Evolutionary conservation across 169 alveolate genomes (phyloP).

Genomic region (Ichthyophthirius multifiliis): DNA sequence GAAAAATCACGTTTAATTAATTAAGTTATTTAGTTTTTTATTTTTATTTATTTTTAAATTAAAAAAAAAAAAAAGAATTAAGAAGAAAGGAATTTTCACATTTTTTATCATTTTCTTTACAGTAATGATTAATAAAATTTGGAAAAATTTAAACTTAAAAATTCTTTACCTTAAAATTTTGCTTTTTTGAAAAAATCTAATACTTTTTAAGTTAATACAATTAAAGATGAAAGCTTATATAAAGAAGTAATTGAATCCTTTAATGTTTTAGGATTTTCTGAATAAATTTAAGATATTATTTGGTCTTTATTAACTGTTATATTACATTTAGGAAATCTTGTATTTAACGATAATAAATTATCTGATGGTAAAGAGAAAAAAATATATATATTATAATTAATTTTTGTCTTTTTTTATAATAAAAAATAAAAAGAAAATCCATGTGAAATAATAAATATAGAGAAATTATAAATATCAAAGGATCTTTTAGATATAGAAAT

Average conservation of each 20-base stretch:
- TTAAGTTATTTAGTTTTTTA: too few species aligned
- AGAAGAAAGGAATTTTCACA: constrained; percentile 96
- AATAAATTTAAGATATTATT: not conserved
- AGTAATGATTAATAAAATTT: constrained; percentile 1
- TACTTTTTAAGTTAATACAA: not conserved
- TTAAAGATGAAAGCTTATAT: not conserved
- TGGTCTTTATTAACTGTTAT: constrained; percentile 71
- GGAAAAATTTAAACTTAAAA: not conserved
- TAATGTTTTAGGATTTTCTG: not conserved
- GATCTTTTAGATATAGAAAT: constrained; percentile 51
- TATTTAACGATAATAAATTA: constrained; percentile 79
- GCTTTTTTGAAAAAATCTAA: not conserved
- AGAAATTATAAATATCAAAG: constrained; percentile 27
- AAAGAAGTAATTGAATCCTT: not conserved
- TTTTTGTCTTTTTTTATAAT: too few species aligned
- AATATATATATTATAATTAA: too few species aligned
- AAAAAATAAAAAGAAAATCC: too few species aligned
- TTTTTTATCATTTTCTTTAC: constrained; percentile 88
- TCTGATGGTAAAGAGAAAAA: constrained; percentile 12
- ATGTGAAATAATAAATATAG: constrained; percentile 52
- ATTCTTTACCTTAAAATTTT: not conserved
- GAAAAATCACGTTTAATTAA: constrained; percentile 97
- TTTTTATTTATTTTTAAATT: too few species aligned
- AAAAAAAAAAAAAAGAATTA: constrained; percentile 92
- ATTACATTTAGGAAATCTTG: constrained; percentile 94